Evolutionary conservation across 257 asterid species (phyloP), one percentile per base, ranked within the genome.

Genomic region (Ligustrum vulgare): DNA sequence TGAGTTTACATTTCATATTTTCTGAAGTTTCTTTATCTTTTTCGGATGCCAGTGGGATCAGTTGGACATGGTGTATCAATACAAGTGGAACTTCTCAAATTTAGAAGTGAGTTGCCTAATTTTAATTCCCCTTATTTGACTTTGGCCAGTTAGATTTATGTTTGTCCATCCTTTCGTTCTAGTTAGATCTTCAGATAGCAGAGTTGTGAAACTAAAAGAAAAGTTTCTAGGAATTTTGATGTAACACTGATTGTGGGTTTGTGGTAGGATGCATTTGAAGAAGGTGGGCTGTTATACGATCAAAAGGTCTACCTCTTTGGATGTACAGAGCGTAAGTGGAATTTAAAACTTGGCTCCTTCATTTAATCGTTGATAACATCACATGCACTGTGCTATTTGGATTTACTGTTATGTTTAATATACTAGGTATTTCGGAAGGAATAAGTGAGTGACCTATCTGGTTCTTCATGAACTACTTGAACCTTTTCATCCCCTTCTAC

Each of bases 321-420:
- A 70, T 87, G 96, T 76, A 92, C 97, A 12, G 99, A 94, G 81
- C 96, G 98, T 94, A 88, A 88, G 97, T 87, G 78, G 70, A 71
- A 51, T 36, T 63, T 72, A 22, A 66, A 35, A 67, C 39, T 28
- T 75, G 69, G 10, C 45, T 65, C 7, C 15, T 31, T 77, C 75
- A 22, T 5, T 41, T 25, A 7, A 23, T 69, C 35, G 37, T 67
- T 32, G 37, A 11, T 31, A 56, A 39, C 63, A 31, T 31, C 65
- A 6, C 47, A 39, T 73, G 51, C 6, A 9, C 16, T 43, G 35
- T 72, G 25, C 35, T 64, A 35, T 49, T 75, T 54, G 15, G 18
- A 32, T 62, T 20, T 34, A n/a, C 28, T 45, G 8, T 70, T 49
- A 6, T 4, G 60, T 37, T 72, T 12, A 33, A 25, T 68, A 16